Evolutionary conservation across 495 filamentous ascomycete species (phyloP).

Genomic region (Jackrogersella multiformis): DNA sequence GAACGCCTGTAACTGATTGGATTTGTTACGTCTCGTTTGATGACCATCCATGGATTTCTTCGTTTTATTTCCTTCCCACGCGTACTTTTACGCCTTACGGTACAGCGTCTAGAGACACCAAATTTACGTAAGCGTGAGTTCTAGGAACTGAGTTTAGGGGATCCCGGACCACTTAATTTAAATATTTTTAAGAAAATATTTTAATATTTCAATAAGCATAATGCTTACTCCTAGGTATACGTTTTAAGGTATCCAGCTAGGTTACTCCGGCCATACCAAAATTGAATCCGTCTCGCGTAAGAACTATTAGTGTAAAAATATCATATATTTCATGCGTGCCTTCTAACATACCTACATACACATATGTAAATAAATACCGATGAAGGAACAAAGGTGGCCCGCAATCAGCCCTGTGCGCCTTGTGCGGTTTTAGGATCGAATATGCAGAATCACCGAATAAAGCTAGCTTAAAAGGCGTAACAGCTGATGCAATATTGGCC

Average conservation of each 20-base stretch:
- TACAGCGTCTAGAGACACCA: neutral
- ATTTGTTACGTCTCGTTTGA: conserved; percentile 18
- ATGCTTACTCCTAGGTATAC: conserved; percentile 1
- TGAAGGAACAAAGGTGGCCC: neutral
- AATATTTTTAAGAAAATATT: conserved; percentile 6
- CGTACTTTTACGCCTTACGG: conserved; percentile 2
- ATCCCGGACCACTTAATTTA: conserved; percentile 1
- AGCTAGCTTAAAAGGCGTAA: conserved; percentile 12
- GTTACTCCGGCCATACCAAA: neutral
- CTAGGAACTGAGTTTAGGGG: conserved; percentile 6
- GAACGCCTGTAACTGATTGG: conserved; percentile 24
- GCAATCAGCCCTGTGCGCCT: conserved; percentile 22
- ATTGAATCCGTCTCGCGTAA: conserved; percentile 5
- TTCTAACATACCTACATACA: no score
- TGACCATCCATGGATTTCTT: no score
- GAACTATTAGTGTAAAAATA: neutral
- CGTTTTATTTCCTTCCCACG: neutral
- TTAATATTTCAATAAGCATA: no score
- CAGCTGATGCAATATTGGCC: conserved; percentile 26
- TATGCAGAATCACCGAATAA: conserved; percentile 1
- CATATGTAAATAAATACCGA: no score
- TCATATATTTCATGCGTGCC: conserved; percentile 15
- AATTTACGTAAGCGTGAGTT: conserved; percentile 35
- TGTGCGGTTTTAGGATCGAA: neutral
- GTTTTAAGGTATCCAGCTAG: conserved; percentile 1